Evolutionary conservation across 306 rosid genomes (phyloP), one percentile per base, ranked within the genome.

Genomic region (Comarum palustre): DNA sequence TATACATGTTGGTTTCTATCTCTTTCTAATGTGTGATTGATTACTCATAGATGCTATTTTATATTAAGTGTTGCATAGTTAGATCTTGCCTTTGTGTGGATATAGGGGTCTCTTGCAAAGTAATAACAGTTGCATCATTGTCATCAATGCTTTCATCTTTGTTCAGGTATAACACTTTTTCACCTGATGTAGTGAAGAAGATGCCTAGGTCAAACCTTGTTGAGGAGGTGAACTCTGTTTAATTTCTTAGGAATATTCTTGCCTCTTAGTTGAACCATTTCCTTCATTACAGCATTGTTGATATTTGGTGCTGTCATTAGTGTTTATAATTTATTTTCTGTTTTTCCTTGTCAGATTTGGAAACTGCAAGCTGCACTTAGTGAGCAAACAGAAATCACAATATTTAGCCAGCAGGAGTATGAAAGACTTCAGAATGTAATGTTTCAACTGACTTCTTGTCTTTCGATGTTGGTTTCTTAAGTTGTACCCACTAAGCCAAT

Each of bases 141-240:
- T 58, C 70, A 66, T 62, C 70, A 68, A 69, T 75, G 31, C 34
- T 73, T 75, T 31, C 5, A 47, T 71, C 71, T 71, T 78, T 29
- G 65, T 52, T 71, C 83, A 92, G 98, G 87, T 92, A 92, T 20
- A 81, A 88, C 70, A 92, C 98, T 75, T 92, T 92, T 82, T 73
- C 98, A 58, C 96, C 96, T 6, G 96, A 92, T 67, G 65, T 82
- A 11, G 98, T 92, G 84, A 90, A 87, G 91, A 90, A 88, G 81
- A 83, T 90, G 96, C 95, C 96, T 46, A 90, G 87, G 82, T 47
- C 89, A n/a, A 89, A 86, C 83, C 96, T 92, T 77, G 91, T 90
- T 70, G 90, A 90, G 67, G 96, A 92, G 96, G 98, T 92, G 66
- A 52, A 52, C 41, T 58, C 45, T 69, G 66, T 74, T 43, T 43